Base-by-base conservation (phyloP, 768 basidiomycete genomes). In the Calvatia gigantea region DNA sequence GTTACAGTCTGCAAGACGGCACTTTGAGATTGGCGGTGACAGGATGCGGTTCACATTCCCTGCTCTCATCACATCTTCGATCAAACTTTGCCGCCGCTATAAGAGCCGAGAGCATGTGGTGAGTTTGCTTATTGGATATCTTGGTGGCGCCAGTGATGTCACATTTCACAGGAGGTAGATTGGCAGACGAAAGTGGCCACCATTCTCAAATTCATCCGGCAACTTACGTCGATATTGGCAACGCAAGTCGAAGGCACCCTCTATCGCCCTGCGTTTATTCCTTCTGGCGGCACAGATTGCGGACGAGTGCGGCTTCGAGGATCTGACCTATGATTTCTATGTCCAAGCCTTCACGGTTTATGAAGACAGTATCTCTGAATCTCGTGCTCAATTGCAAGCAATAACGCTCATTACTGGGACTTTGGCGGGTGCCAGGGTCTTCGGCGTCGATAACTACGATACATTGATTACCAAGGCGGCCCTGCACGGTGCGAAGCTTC, bases 401-500 rank as follows among this genome's bases (percentile, higher is more conserved):
- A 98, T 99, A 67, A 92, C 94, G 5, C 81, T 95, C 17, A 89
- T 99, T 62, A 97, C 98, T 57, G 88, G 89, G 46, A 91, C 94
- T 5, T 74, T 99, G 37, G 91, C 93, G 54, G 85, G 87, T 8
- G 89, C 93, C 29, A 78, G 86, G 59, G 94, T 95, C n/a, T 98
- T 98, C 65, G 88, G 87, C 32, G 81, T 81, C 45, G 97, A 99
- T 64, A 96, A 96, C 69, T 98, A 97, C 66, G 97, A 98, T 65
- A 98, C 96, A 2, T 73, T 99, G 59, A 94, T 98, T 64, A 98
- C 97, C 25, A 98, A 99, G 72, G 97, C 96, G n/a, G 96, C 96
- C 5, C 73, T 98, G 60, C 97, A 99, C 69, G 94, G 93, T 4
- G 91, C 94, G 28, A 96, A 96, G 72, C 72, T 98, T 60, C 70